A percentile compares a stretch with the other conserved stretches of the same genome.
These are phyloP conservation scores for Phytopythium mirpurense DNA, from an alignment of 352 stramenopile genomes.

Conservation along the genomic window DNA sequence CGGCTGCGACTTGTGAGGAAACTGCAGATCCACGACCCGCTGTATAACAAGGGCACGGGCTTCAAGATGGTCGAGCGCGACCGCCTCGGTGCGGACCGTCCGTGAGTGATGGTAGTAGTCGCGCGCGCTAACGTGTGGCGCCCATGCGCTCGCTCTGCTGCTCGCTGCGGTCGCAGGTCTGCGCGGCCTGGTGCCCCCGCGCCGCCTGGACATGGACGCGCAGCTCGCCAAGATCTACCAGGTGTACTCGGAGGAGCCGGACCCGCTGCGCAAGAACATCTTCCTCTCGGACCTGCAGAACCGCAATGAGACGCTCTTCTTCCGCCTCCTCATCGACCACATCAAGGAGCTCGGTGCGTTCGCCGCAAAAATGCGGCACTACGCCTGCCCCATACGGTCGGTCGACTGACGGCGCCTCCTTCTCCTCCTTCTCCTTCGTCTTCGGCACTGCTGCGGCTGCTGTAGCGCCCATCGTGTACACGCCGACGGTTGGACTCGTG, in stretches of 20 bases:
- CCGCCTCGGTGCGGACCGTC: conserved; percentile 71
- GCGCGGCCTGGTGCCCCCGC: conserved; percentile 77
- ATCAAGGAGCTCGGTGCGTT: conserved; percentile 89
- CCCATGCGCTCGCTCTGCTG: neutral
- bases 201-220: conserved; percentile 57
- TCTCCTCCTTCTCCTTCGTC: too few species aligned
- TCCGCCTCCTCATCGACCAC: conserved; percentile 89
- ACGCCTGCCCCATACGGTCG: too few species aligned
- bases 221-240: conserved; percentile 79
- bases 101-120: too few species aligned
- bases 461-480: conserved; percentile 97
- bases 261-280: conserved; percentile 90
- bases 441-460: too few species aligned
- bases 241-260: conserved; percentile 54
- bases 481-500: conserved; percentile 93
- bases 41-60: conserved; percentile 89
- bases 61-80: conserved; percentile 82
- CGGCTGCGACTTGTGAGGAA: too few species aligned
- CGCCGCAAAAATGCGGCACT: too few species aligned
- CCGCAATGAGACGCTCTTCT: conserved; percentile 95
- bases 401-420: too few species aligned
- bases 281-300: conserved; percentile 94
- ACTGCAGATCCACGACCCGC: conserved; percentile 69
- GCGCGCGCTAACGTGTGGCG: too few species aligned
- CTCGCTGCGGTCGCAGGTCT: conserved; percentile 40